Evolutionary conservation across 371 early-diverging fungal genomes (phyloP), one percentile per base, ranked within the genome.

Genomic region (Mucor mucedo): DNA sequence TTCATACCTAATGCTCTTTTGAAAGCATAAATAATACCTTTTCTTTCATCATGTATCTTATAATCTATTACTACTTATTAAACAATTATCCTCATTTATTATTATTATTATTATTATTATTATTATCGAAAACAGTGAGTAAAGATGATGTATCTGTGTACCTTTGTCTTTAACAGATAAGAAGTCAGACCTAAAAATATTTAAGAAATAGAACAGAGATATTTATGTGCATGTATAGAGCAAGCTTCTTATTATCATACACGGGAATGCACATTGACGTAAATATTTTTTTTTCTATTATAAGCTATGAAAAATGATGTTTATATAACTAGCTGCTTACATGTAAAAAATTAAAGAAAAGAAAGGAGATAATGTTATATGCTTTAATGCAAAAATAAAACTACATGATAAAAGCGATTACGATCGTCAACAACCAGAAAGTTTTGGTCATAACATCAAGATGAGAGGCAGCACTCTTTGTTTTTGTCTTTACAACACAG

Each of bases 401-500:
- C 50, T 50, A 50, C 50, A 50, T 50, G 50, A 8, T 47, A 47
- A 47, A 47, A 21, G 21, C 21, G 27, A 27, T 27, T 6, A 47
- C 21, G 5, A 47, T 27, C n/a, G 21, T 2, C 16, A 50, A 3
- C 1, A 50, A 6, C 50, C 44, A 42, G 44, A 50, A 30, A 30
- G 50, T 30, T 2, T 29, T 27, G 4, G 30, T 50, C 0, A 7
- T 28, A 11, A 30, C 16, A 50, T 11, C 32, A 7, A 50, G 50
- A 11, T 30, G 32, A 13, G 50, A 28, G 38, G 66, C 66, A 29
- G 4, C 21, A 47, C 48, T 60, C 47, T 66, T 70, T 41, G 63
- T 71, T 38, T 66, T 70, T 8, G 49, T 50, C 10, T 41, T 63
- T 1, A 62, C 52, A 11, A 52, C 47, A 58, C 84, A 83, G 45